phyloP scores from a whole-genome alignment of 2,329 filamentous ascomycete species.

The Pleoardoris graminearum region DNA sequence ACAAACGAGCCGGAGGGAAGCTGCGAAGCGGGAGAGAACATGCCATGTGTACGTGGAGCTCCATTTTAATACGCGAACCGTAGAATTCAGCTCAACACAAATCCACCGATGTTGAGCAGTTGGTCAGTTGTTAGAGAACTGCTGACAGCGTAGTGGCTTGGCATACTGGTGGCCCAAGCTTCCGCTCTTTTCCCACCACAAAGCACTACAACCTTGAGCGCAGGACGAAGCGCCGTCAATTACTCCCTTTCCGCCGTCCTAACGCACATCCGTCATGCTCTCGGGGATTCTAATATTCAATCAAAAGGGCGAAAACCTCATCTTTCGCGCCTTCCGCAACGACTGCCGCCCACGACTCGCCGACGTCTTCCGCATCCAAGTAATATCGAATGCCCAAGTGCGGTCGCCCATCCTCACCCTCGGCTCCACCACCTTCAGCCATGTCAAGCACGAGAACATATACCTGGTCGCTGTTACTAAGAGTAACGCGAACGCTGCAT shows the following conservation, averaged over 20 bases:
- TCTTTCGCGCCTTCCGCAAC: slow-evolving; percentile 97
- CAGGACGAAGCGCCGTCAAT: background rate
- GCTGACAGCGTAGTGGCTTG: background rate
- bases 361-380: slow-evolving; percentile 99
- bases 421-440: slow-evolving; percentile 97
- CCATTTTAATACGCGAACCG: too few relatives aligned
- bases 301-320: slow-evolving; percentile 99
- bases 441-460: slow-evolving; percentile 99
- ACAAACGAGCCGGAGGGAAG: too few relatives aligned
- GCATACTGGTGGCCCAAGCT: background rate
- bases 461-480: slow-evolving; percentile 97
- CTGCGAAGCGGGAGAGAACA: too few relatives aligned
- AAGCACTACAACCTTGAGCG: background rate
- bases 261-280: slow-evolving; percentile 64
- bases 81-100: too few relatives aligned
- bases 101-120: too few relatives aligned
- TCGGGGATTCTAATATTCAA: slow-evolving; percentile 98
- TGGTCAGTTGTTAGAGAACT: too few relatives aligned
- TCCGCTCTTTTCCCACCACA: slow-evolving; percentile 3
- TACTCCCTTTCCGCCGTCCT: background rate
- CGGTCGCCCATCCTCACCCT: slow-evolving; percentile 96
- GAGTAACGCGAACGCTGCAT: slow-evolving; percentile 97
- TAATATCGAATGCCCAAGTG: slow-evolving; percentile 97
- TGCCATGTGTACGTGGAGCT: too few relatives aligned
- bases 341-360: slow-evolving; percentile 96